Base-by-base conservation (phyloP, 2,329 filamentous ascomycete species). In the Trichoderma koningiopsis region DNA sequence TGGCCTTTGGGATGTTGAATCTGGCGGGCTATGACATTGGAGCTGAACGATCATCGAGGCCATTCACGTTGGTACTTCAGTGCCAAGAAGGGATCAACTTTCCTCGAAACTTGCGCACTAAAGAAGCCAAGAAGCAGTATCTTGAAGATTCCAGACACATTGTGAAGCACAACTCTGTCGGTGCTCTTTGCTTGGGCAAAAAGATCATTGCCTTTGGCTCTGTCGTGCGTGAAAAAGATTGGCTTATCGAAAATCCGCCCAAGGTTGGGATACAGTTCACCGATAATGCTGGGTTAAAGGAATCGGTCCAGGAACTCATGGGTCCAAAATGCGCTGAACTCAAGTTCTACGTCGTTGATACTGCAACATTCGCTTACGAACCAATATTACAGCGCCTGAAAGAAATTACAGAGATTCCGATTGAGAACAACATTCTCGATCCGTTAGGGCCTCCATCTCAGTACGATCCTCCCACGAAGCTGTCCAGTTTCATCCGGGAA, bases 341-440 rank as follows among this genome's bases (percentile, higher is more conserved):
- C 3, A 75, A 75, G 1, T 89, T 92, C 56, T 76, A 89, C 0
- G 77, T 89, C 2, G 85, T 92, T 0, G 85, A 91, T 53, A 90
- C 90, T 0, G 82, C 90, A 0, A 83, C 90, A 0, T 93, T 92
- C 74, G 88, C 90, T 0, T 92, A 89, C 68, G 88, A 92, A 66
- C 91, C 91, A 0, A 83, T 93, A 1, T 76, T 93, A 5, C 77
- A 84, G 59, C 83, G 86, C 1, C 79, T 93, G 1, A 85, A 91
- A 74, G 77, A 81, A 0, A 87, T 88, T 29, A 79, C 75, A 0
- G 83, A 88, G 2, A 66, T 92, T 0, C 86, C 89, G 0, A 79
- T 93, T 0, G 80, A 85, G 3, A 76, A 86, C 1, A 80, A 86
- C 37, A 73, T 92, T 0, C 77, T 92, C 5, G 71, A 78, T 14